These are phyloP conservation scores for Hypoxylon sp. DNA, from an alignment of 2,329 filamentous ascomycete species.

Conservation along the genomic window DNA sequence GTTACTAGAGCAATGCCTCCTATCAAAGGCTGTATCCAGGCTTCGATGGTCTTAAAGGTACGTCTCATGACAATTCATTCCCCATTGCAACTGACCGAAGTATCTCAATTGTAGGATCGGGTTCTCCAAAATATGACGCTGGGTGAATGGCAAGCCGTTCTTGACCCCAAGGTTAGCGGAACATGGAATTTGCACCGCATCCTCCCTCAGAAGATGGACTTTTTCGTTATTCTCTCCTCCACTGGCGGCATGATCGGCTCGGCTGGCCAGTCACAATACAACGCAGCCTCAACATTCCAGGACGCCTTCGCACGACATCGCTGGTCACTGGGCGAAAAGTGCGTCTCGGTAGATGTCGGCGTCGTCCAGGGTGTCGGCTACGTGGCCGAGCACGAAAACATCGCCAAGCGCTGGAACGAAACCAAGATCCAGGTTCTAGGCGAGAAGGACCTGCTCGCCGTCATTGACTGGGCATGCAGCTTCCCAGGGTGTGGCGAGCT, in stretches of 20 bases:
- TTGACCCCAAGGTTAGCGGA: background rate
- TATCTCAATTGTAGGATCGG: background rate
- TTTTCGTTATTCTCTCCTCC: conserved; percentile 37
- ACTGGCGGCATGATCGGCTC: conserved; percentile 30
- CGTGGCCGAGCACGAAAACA: conserved; percentile 18
- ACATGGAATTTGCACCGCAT: background rate
- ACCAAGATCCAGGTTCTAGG: background rate
- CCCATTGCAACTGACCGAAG: no score
- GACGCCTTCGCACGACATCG: conserved; percentile 35
- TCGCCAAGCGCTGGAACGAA: conserved; percentile 4
- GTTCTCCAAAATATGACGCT: background rate
- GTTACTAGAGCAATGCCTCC: conserved; percentile 48
- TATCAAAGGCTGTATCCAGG: conserved; percentile 56
- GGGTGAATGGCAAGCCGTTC: background rate
- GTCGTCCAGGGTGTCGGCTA: conserved; percentile 20
- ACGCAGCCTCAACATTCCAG: conserved; percentile 40
- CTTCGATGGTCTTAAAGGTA: conserved; percentile 59
- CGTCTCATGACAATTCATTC: background rate
- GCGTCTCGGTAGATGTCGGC: conserved; percentile 22
- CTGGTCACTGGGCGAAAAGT: conserved; percentile 9
- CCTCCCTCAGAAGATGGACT: conserved; percentile 11
- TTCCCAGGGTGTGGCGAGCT: no score
- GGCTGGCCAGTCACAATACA: conserved; percentile 39
- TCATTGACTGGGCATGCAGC: background rate
- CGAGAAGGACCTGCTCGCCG: background rate